Evolutionary conservation across 1,284 basidiomycete genomes (phyloP), one percentile per base, ranked within the genome.

Genomic region (Moniliophthora roreri): DNA sequence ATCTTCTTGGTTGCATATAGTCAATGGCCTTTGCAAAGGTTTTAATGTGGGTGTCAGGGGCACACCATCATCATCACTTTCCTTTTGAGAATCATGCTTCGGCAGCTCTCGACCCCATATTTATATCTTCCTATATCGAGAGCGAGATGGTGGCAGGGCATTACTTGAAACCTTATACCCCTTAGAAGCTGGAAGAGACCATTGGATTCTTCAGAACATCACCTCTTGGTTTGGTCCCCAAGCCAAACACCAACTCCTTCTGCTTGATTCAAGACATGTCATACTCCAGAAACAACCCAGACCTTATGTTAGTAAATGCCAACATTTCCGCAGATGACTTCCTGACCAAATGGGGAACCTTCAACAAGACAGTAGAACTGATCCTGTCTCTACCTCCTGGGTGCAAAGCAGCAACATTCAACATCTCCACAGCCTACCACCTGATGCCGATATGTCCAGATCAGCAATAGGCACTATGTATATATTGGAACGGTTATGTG

Each of bases 171-270:
- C 58, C 61, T 0, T 73, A 63, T 58, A 13, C 50, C 0, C 66
- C 62, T 2, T 20, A 15, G 0, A 62, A 65, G 28, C 58, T 77
- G 0, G 66, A 74, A 46, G 10, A 32, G 0, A 3, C 68, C 6
- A 73, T 75, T 53, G 73, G 74, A 5, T 66, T 63, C 0, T 76
- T 75, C 45, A 58, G 59, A 7, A 68, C 71, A 0, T 70, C 70
- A 0, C 74, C 71, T 0, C 54, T 76, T 0, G 70, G 71, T 2
- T 57, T 71, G 1, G 69, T 74, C 0, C 68, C 70, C 9, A 74
- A 75, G 48, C 62, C 69, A 1, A 50, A 37, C 36, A 18, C 51
- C 13, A 28, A 48, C 24, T 28, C 26, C 8, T 62, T 70, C 11
- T 61, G 66, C 1, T 38, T 74, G 3, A 62, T 75, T 1, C 69